A percentile compares a stretch with the other conserved stretches of the same genome.
Evolutionary conservation across 164 flowering plant genomes (phyloP).

Genomic region (Tetracentron sinense): DNA sequence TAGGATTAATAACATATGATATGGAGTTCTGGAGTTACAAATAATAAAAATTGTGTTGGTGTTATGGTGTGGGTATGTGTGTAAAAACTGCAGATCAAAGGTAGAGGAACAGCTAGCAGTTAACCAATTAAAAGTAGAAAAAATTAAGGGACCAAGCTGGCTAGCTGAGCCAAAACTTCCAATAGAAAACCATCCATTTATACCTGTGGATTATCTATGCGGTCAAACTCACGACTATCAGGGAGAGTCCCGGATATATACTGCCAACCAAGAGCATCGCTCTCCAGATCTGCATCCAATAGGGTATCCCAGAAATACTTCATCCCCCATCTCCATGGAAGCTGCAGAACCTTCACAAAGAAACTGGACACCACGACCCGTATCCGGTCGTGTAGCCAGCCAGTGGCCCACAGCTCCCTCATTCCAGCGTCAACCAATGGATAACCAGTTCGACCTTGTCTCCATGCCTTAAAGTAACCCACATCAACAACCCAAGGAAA

Average conservation of each 20-base stretch:
- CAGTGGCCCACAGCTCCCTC: constrained; percentile 98
- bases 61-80: too few species aligned
- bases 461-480: constrained; percentile 82
- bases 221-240: constrained; percentile 88
- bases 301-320: too few species aligned
- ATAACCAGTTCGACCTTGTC: constrained; percentile 96
- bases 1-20: too few species aligned
- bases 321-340: constrained; percentile 99
- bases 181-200: neutral
- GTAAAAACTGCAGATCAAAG: too few species aligned
- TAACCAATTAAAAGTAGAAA: too few species aligned
- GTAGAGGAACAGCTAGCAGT: too few species aligned
- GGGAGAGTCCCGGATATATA: constrained; percentile 90
- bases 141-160: neutral
- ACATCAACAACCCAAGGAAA: constrained; percentile 90
- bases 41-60: too few species aligned
- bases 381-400: constrained; percentile 94
- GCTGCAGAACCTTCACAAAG: constrained; percentile 92
- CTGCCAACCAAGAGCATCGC: constrained; percentile 99
- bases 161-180: neutral
- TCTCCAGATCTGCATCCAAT: constrained; percentile 94
- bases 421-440: constrained; percentile 98
- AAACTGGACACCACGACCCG: constrained; percentile 94
- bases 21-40: too few species aligned
- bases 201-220: constrained; percentile 96